These are phyloP conservation scores for Jaminaea rosea DNA, from an alignment of 1,284 basidiomycete species.

Conservation along the genomic window DNA sequence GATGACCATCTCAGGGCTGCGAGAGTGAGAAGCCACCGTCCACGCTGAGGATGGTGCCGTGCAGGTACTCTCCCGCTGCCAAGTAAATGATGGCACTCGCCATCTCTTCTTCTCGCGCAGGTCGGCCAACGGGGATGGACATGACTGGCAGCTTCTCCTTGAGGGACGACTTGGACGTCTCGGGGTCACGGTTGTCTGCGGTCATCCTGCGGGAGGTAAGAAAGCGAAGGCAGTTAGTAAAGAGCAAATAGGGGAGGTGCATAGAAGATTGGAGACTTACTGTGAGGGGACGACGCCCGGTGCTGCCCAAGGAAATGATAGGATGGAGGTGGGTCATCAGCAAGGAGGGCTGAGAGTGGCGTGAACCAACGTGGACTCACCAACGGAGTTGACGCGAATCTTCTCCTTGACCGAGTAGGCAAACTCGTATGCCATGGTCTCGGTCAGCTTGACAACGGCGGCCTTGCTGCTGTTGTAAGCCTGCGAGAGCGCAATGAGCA, in stretches of 20 bases:
- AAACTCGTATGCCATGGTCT: constrained; percentile 22
- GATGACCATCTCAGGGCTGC: constrained; percentile 19
- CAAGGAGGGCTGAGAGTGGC: no score
- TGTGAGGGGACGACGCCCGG: constrained; percentile 32
- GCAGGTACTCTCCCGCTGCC: constrained; percentile 22
- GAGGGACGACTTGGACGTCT: constrained; percentile 21
- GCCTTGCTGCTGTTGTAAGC: constrained; percentile 29
- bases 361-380: no score
- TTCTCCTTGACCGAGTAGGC: constrained; percentile 18
- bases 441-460: constrained; percentile 26
- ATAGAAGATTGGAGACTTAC: not conserved
- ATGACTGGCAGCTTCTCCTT: constrained; percentile 20
- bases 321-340: no score
- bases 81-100: constrained; percentile 14
- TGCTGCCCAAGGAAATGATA: no score
- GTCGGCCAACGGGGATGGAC: constrained; percentile 23
- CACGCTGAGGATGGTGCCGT: constrained; percentile 21
- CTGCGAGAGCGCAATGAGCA: no score
- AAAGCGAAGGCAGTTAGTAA: no score
- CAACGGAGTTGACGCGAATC: constrained; percentile 30
- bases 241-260: not conserved
- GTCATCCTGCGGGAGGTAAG: constrained; percentile 18
- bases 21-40: constrained; percentile 31
- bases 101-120: constrained; percentile 36
- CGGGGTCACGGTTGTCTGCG: constrained; percentile 12